phyloP scores from a whole-genome alignment of 169 alveolate genomes.

The Condylostoma magnum region DNA sequence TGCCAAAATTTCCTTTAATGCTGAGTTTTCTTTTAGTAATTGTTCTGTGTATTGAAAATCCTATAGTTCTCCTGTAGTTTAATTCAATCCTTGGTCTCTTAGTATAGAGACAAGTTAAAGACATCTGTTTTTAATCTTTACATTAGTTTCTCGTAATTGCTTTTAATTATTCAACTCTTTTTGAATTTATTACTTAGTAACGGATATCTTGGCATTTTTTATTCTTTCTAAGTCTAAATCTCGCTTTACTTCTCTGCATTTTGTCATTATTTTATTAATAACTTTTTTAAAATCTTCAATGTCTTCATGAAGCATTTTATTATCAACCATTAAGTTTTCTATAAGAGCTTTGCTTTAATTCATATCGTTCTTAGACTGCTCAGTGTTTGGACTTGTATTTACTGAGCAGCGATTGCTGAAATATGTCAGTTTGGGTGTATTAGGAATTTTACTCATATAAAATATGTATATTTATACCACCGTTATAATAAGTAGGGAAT shows the following conservation, averaged over 20 bases:
- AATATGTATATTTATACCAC: no score
- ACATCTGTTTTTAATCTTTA: slow-evolving; percentile 6
- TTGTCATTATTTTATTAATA: background rate
- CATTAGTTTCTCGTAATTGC: background rate
- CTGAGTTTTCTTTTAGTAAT: background rate
- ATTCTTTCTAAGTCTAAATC: slow-evolving; percentile 21
- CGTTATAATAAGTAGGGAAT: no score
- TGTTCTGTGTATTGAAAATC: background rate
- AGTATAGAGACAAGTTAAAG: background rate
- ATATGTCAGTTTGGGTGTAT: no score
- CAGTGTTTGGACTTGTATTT: no score
- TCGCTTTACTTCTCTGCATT: slow-evolving; percentile 5
- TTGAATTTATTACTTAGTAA: background rate
- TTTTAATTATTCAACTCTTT: background rate
- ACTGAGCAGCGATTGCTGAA: no score
- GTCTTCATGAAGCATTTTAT: slow-evolving; percentile 32
- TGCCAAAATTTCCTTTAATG: slow-evolving; percentile 10
- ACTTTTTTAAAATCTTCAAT: slow-evolving; percentile 14
- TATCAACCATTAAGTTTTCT: slow-evolving; percentile 14
- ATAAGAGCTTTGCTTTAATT: slow-evolving; percentile 5
- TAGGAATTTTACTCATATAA: no score
- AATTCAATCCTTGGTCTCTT: slow-evolving; percentile 16
- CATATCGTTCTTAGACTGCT: no score
- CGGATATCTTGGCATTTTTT: background rate
- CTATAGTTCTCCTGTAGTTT: background rate